Evolutionary conservation across 768 basidiomycete species (phyloP), one percentile per base, ranked within the genome.

Genomic region (Clathrus columnatus): DNA sequence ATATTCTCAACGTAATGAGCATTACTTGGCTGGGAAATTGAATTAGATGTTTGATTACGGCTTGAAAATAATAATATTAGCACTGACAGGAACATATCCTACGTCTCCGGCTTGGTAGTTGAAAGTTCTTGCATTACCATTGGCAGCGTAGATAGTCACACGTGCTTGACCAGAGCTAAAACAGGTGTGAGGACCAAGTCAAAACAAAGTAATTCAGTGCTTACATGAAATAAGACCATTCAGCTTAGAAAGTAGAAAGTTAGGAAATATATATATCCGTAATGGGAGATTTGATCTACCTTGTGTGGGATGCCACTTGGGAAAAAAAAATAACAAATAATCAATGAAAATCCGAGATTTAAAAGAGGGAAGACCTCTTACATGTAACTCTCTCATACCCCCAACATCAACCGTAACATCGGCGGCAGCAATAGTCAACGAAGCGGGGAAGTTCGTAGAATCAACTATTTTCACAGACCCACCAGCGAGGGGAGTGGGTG

Each of bases 1-100:
- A 74, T 80, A 64, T 85, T 84, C 64, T 85, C 82, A 24, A 85
- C 71, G 62, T 85, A 84, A 62, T 86, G 84, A 1, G 82, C 82
- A 32, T 55, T 55, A 20, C 2, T 36, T n/a, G 46, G 23, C 54
- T 55, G n/a, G n/a, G n/a, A n/a, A n/a, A 24, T 54, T n/a, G 18
- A 16, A 27, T 23, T n/a, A 28, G n/a, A 23, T 1, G 1, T 17
- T 4, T 55, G 30, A 55, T 24, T 2, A 21, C 4, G 42, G 10
- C 17, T 2, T 5, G 23, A 30, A 20, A 28, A 29, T 20, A n/a
- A 45, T 2, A 32, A 11, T 17, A 5, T 23, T 4, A 23, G 20
- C 18, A 55, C 54, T 47, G 29, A 55, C 54, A 16, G 54, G 54
- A 47, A 55, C 54, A 30, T 55, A 55, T 76, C 79, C 80, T 50